Conservation (phyloP, 352 stramenopile species). For the Aphanomyces invadans region DNA sequence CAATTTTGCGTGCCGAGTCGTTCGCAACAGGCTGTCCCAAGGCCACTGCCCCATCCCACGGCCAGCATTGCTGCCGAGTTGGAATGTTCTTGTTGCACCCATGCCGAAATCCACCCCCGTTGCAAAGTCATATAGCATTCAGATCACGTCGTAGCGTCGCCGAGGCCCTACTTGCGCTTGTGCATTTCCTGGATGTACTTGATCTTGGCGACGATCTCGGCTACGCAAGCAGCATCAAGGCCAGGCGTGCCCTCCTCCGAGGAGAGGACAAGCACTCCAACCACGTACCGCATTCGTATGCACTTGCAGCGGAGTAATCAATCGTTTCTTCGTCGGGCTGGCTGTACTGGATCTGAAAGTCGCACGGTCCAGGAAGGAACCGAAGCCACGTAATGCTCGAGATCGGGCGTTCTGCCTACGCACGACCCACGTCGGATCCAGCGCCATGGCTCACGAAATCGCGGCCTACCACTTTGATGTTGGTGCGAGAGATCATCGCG, state of each 20-base stretch:
- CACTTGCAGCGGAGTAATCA: slow-evolving; percentile 83
- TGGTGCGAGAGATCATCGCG: slow-evolving; percentile 83
- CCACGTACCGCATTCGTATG: slow-evolving; percentile 83
- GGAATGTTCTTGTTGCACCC: no score
- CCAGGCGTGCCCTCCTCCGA: no score
- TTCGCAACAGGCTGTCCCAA: no score
- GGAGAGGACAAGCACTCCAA: slow-evolving; percentile 14
- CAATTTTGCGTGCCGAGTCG: no score
- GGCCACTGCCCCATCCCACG: no score
- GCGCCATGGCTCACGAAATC: no score
- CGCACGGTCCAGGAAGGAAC: slow-evolving; percentile 76
- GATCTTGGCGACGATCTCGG: slow-evolving; percentile 84
- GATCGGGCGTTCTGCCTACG: slow-evolving; percentile 73
- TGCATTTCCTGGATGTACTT: slow-evolving; percentile 66
- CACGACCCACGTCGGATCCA: no score
- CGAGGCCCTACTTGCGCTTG: slow-evolving; percentile 25
- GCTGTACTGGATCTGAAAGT: slow-evolving; percentile 86
- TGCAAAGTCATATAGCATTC: no score
- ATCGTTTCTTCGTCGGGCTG: slow-evolving; percentile 84
- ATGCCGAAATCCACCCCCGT: no score
- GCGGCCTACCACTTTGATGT: slow-evolving; percentile 86
- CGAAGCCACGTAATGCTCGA: slow-evolving; percentile 79
- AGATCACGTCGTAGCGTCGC: no score
- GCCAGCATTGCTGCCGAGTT: no score
- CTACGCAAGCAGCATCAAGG: slow-evolving; percentile 32